These are phyloP conservation scores for Klebsormidium nitens DNA, from an alignment of 139 green algal species.

Conservation along the genomic window DNA sequence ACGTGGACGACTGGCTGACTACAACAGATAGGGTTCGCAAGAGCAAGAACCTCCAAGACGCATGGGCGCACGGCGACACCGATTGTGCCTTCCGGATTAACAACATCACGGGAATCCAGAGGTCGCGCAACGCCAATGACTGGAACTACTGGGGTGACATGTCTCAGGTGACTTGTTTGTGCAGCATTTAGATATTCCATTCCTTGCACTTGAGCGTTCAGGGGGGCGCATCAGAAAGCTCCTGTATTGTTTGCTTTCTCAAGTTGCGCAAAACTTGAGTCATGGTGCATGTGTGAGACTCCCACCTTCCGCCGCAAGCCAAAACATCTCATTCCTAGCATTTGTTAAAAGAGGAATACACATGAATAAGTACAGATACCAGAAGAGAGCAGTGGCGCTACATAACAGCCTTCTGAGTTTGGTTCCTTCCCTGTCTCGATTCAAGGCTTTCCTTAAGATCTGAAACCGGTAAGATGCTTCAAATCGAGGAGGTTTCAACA, in stretches of 20 bases:
- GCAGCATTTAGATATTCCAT: too few relatives aligned
- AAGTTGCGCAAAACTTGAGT: neutral
- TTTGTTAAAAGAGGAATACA: neutral
- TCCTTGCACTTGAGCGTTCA: too few relatives aligned
- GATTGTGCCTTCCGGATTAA: constrained; percentile 1
- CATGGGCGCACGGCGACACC: neutral
- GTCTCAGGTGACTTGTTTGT: neutral
- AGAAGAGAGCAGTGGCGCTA: too few relatives aligned
- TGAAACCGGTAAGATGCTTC: neutral
- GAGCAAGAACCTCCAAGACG: neutral
- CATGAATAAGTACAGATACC: too few relatives aligned
- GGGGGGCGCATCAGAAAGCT: too few relatives aligned
- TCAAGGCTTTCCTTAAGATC: neutral
- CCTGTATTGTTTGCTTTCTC: neutral
- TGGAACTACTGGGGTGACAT: constrained; percentile 1
- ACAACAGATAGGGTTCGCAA: neutral
- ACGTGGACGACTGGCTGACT: neutral
- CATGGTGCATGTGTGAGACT: neutral
- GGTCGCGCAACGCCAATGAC: neutral
- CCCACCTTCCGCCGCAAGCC: too few relatives aligned
- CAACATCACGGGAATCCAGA: neutral
- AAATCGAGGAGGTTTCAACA: too few relatives aligned
- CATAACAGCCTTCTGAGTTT: too few relatives aligned
- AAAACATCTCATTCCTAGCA: neutral
- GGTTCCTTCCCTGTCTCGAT: too few relatives aligned